A percentile compares a stretch with the other conserved stretches of the same genome.
These are phyloP conservation scores for Xylaria grammica DNA, from an alignment of 495 filamentous ascomycete species.

Conservation along the genomic window DNA sequence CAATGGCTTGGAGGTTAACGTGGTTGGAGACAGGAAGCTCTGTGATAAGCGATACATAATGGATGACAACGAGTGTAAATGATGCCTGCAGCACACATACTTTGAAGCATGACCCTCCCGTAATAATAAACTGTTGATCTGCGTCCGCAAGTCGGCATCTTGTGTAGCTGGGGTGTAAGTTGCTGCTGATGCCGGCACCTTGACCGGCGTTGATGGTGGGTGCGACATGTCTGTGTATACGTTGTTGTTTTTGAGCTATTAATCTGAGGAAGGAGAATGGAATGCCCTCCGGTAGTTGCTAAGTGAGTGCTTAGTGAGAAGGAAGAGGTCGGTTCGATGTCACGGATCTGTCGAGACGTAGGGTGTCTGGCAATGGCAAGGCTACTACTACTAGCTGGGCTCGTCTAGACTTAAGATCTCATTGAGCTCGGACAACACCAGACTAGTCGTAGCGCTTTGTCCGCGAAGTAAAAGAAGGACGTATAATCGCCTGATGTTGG, in stretches of 20 bases:
- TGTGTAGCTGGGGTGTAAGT: conserved; percentile 55
- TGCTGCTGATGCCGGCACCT: conserved; percentile 55
- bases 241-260: background rate
- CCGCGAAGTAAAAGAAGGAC: background rate
- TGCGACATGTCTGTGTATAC: conserved; percentile 41
- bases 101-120: conserved; percentile 55
- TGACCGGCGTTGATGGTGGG: conserved; percentile 53
- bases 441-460: conserved; percentile 5
- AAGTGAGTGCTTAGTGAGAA: background rate
- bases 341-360: too few species aligned
- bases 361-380: background rate
- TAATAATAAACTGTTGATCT: conserved; percentile 56
- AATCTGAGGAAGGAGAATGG: background rate
- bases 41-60: background rate
- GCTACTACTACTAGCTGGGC: background rate
- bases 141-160: conserved; percentile 57
- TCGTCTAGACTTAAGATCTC: background rate
- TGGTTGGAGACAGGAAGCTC: background rate
- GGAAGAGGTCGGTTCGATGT: background rate
- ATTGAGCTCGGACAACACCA: background rate
- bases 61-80: background rate
- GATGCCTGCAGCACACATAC: conserved; percentile 35
- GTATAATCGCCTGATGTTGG: background rate
- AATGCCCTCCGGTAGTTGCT: background rate
- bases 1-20: conserved; percentile 18